These are phyloP conservation scores for Podaxis pistillaris DNA, from an alignment of 768 basidiomycete genomes.

Conservation along the genomic window DNA sequence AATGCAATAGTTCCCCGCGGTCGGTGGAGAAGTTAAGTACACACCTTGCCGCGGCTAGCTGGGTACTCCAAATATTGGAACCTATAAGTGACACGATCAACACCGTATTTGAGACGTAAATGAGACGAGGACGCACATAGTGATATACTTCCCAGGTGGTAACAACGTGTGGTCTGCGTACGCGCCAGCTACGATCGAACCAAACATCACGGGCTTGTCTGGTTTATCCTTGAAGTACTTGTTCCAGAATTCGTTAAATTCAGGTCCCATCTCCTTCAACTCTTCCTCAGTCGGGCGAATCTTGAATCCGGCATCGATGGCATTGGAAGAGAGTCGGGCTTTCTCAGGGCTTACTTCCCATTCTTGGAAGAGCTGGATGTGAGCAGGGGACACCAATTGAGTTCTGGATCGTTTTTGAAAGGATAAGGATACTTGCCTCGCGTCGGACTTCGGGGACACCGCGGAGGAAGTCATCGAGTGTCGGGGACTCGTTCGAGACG, in stretches of 20 bases:
- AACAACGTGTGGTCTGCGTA: slow-evolving; percentile 71
- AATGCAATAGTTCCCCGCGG: not conserved
- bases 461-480: slow-evolving; percentile 69
- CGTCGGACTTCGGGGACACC: slow-evolving; percentile 57
- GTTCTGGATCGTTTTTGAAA: not conserved
- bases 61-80: slow-evolving; percentile 81
- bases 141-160: slow-evolving; percentile 70
- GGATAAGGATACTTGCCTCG: slow-evolving; percentile 31
- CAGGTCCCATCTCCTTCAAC: slow-evolving; percentile 76
- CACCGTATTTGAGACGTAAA: not conserved
- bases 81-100: slow-evolving; percentile 21
- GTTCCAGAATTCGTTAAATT: slow-evolving; percentile 68
- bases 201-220: slow-evolving; percentile 78
- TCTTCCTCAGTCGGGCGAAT: slow-evolving; percentile 70
- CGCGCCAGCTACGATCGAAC: slow-evolving; percentile 53
- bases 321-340: slow-evolving; percentile 66
- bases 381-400: not conserved
- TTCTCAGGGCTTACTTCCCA: slow-evolving; percentile 70
- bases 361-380: slow-evolving; percentile 49
- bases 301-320: slow-evolving; percentile 77
- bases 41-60: slow-evolving; percentile 68
- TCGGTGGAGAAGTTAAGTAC: not conserved
- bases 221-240: slow-evolving; percentile 78
- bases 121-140: slow-evolving; percentile 42
- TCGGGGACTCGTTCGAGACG: slow-evolving; percentile 61